A percentile compares a stretch with the other conserved stretches of the same genome.
These are phyloP conservation scores for Salvia rosmarinus DNA, from an alignment of 257 asterid species.

Conservation along the genomic window DNA sequence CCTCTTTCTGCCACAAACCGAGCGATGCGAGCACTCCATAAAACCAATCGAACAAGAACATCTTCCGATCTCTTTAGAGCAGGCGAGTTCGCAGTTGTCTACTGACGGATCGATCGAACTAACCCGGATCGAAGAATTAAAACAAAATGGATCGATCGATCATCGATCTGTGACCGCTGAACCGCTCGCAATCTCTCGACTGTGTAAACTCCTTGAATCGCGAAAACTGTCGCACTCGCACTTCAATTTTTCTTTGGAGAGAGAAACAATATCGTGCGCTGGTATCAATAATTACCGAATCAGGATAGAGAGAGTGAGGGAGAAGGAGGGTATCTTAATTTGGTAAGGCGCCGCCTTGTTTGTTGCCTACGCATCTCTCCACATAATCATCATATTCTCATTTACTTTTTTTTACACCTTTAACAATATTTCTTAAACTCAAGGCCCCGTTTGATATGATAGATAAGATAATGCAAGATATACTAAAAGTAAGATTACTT, in stretches of 20 bases:
- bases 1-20: conserved; percentile 97
- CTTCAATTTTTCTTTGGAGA: conserved; percentile 7
- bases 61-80: conserved; percentile 26
- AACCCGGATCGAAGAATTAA: conserved; percentile 35
- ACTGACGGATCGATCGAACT: conserved; percentile 7
- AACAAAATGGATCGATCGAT: conserved; percentile 36
- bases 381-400: too few relatives aligned
- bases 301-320: not conserved
- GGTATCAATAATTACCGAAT: conserved; percentile 8
- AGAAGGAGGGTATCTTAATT: not conserved
- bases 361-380: not conserved
- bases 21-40: conserved; percentile 90
- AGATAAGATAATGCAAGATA: too few relatives aligned
- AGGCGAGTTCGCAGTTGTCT: not conserved
- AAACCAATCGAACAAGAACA: conserved; percentile 94
- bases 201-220: conserved; percentile 38
- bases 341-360: not conserved
- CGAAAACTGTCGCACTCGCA: conserved; percentile 32
- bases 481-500: too few relatives aligned
- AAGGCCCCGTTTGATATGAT: too few relatives aligned
- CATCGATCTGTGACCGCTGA: conserved; percentile 33
- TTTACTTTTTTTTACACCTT: too few relatives aligned
- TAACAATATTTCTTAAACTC: too few relatives aligned
- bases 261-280: not conserved
- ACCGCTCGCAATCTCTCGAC: conserved; percentile 40